Evolutionary conservation across 2,329 filamentous ascomycete genomes (phyloP), one percentile per base, ranked within the genome.

Genomic region (Ophiostoma novo-ulmi): DNA sequence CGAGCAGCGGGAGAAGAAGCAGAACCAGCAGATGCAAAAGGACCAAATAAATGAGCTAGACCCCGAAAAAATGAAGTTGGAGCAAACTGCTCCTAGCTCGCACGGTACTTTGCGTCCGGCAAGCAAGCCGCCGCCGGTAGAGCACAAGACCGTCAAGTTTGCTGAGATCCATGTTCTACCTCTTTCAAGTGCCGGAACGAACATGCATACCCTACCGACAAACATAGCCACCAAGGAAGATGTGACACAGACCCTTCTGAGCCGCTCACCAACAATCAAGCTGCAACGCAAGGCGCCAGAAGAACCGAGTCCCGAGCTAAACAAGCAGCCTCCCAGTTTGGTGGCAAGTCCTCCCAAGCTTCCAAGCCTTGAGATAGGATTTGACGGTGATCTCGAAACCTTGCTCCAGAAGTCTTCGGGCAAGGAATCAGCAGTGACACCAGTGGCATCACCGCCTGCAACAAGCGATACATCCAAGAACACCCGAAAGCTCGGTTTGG

Each of bases 371-470:
- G 39, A 44, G 14, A 44, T 4, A 4, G 39, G 39, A 44, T 17
- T 10, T 13, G 10, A 3, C 7, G 39, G 11, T 44, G 39, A 17
- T 13, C 39, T 44, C 77, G 74, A 75, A 67, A 76, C 75, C 73
- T 74, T 81, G 71, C 78, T 79, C 67, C 77, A 78, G 73, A 78
- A 78, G 76, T 77, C 77, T 70, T 76, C 74, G 65, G 31, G 11
- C 41, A 55, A 31, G 35, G 35, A 65, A 5, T 6, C 36, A n/a
- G 26, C 10, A 8, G n/a, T 10, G n/a, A 5, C 41, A 35, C 17
- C 10, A 39, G 38, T 11, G 52, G 52, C 52, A 58, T 58, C 52
- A 14, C 7, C 52, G 22, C 52, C 22, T 4, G 11, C 7, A 58
- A 17, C 52, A 1, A 58, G 52, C n/a, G 52, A 58, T 26, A 22